Conservation (phyloP, 257 asterid genomes). For the Nicotiana sylvestris region DNA sequence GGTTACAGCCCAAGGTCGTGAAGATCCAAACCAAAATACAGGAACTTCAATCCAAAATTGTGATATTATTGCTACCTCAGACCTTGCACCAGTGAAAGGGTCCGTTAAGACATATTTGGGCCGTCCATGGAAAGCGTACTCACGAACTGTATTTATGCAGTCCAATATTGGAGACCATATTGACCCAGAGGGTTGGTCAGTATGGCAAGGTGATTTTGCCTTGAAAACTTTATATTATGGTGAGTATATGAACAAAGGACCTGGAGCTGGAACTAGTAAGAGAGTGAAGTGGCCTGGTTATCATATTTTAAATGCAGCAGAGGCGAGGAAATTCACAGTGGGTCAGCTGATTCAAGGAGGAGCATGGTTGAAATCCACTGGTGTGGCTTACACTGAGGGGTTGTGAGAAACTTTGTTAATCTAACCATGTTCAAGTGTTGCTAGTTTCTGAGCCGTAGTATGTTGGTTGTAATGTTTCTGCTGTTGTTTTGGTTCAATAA, state of each 20-base stretch:
- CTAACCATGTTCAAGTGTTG: neutral
- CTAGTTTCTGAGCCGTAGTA: neutral
- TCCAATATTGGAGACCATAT: constrained; percentile 14
- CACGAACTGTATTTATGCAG: constrained; percentile 15
- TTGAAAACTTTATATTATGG: constrained; percentile 18
- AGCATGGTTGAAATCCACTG: constrained; percentile 16
- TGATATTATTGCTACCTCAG: constrained; percentile 6
- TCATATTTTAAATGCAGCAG: neutral
- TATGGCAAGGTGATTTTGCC: constrained; percentile 13
- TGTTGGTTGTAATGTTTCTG: neutral
- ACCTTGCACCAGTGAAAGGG: constrained; percentile 3
- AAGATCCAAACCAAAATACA: constrained; percentile 8
- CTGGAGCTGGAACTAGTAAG: constrained; percentile 15
- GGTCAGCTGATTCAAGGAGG: constrained; percentile 13
- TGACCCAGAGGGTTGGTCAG: constrained; percentile 21
- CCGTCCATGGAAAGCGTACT: constrained; percentile 24
- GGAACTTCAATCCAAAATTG: constrained; percentile 22
- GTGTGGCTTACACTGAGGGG: constrained; percentile 25
- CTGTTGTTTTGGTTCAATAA: neutral
- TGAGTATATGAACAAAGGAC: constrained; percentile 21
- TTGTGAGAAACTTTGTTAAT: neutral
- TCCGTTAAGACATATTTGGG: constrained; percentile 18
- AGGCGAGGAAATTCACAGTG: constrained; percentile 18
- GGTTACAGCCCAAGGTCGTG: constrained; percentile 24
- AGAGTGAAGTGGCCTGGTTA: constrained; percentile 19